A percentile compares a stretch with the other conserved stretches of the same genome.
Evolutionary conservation across 495 filamentous ascomycete species (phyloP).

Genomic region (Lindgomyces ingoldianus): DNA sequence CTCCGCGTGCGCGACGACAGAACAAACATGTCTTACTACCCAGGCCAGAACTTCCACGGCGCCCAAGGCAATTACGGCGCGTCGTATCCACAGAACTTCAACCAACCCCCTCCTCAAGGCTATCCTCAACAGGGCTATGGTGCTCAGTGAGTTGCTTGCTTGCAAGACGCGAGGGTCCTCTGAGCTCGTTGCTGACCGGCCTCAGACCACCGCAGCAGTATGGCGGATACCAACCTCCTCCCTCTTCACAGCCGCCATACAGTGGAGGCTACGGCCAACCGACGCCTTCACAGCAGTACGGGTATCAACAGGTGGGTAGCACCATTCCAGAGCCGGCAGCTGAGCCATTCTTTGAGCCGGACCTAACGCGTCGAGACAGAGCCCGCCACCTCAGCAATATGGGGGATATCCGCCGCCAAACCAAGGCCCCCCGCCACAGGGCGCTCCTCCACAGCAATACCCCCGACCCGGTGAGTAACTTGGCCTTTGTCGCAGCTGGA

Average conservation of each 20-base stretch:
- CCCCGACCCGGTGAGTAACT: slow-evolving; percentile 15
- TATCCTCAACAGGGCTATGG: slow-evolving; percentile 39
- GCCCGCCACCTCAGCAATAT: slow-evolving; percentile 37
- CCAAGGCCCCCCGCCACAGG: slow-evolving; percentile 21
- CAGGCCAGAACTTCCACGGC: slow-evolving; percentile 42
- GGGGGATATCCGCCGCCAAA: slow-evolving; percentile 22
- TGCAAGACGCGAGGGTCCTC: neutral
- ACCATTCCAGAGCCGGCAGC: slow-evolving; percentile 13
- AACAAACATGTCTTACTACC: slow-evolving; percentile 46
- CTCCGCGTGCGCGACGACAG: neutral
- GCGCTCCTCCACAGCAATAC: slow-evolving; percentile 7
- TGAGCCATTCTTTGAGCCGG: neutral
- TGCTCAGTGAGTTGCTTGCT: slow-evolving; percentile 12
- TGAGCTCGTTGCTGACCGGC: slow-evolving; percentile 14
- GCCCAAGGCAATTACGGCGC: slow-evolving; percentile 30
- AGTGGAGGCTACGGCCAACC: slow-evolving; percentile 41
- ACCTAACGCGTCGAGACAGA: slow-evolving; percentile 31
- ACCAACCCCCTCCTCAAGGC: slow-evolving; percentile 29
- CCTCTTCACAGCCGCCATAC: slow-evolving; percentile 44
- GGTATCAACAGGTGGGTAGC: slow-evolving; percentile 51
- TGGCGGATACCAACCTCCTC: slow-evolving; percentile 36
- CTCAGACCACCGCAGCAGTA: slow-evolving; percentile 35
- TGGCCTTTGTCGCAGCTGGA: neutral
- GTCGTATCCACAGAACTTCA: slow-evolving; percentile 37
- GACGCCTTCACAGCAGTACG: slow-evolving; percentile 47